A percentile compares a stretch with the other conserved stretches of the same genome.
These are phyloP conservation scores for Sporothrix protearum DNA, from an alignment of 2,329 filamentous ascomycete species.

Conservation along the genomic window DNA sequence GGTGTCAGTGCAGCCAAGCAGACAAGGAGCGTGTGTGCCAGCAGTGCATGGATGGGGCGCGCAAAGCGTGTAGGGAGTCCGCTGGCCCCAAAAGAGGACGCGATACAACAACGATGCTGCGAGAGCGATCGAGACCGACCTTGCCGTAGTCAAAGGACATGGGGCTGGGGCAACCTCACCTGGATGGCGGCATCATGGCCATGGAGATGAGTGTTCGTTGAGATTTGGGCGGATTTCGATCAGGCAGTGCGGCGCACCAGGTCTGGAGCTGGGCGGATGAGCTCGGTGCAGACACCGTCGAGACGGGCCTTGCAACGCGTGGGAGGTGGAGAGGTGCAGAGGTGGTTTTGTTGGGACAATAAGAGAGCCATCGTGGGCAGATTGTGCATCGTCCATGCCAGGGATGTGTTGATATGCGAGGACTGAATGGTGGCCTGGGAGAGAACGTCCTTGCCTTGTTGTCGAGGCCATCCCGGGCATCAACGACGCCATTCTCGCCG, in stretches of 20 bases:
- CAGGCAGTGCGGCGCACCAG: neutral
- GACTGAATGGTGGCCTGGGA: neutral
- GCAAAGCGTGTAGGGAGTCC: neutral
- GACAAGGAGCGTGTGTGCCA: neutral
- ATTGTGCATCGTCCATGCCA: neutral
- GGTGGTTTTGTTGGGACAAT: neutral
- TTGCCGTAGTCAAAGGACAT: neutral
- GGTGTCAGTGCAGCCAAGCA: neutral
- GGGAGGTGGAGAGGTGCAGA: neutral
- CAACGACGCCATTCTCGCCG: conserved; percentile 26
- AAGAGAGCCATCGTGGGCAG: neutral
- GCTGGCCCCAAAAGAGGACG: neutral
- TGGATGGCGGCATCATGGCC: neutral
- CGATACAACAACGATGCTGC: neutral
- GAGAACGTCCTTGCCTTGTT: no score
- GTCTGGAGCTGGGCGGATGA: neutral
- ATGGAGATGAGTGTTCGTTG: neutral
- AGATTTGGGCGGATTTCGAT: neutral
- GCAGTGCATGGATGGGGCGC: neutral
- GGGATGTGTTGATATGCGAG: neutral
- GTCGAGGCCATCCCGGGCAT: conserved; percentile 18
- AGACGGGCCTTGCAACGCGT: neutral
- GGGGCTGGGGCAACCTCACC: neutral
- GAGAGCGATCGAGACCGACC: neutral
- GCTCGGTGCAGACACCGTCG: neutral